Conservation (phyloP, 1,284 basidiomycete species). For the Pyrrhoderma lamaoense region DNA sequence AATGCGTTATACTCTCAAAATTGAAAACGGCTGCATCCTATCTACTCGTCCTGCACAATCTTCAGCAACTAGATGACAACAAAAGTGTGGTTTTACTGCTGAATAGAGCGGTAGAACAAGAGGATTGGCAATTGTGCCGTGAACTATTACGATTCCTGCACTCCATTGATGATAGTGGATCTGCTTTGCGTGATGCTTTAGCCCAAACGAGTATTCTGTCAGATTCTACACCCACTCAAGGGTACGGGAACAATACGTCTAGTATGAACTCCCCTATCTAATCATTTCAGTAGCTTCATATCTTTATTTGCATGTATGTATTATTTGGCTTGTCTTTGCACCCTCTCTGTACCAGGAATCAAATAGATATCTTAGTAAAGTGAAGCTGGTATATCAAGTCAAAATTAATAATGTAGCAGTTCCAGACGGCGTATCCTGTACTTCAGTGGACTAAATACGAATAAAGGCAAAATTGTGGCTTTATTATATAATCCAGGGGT, state of each 20-base stretch:
- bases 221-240: background rate
- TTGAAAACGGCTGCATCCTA: constrained; percentile 91
- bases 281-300: too few species aligned
- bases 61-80: constrained; percentile 79
- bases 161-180: constrained; percentile 82
- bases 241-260: constrained; percentile 11
- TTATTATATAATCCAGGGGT: too few species aligned
- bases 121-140: constrained; percentile 78
- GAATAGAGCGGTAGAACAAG: constrained; percentile 60
- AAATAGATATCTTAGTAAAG: too few species aligned
- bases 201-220: constrained; percentile 28
- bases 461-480: too few species aligned
- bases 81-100: constrained; percentile 76
- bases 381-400: too few species aligned
- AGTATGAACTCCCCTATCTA: background rate
- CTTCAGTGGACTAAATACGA: too few species aligned
- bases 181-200: constrained; percentile 58
- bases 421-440: too few species aligned
- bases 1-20: constrained; percentile 67
- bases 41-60: constrained; percentile 86
- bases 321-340: too few species aligned
- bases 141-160: constrained; percentile 89
- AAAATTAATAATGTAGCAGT: too few species aligned
- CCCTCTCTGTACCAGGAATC: too few species aligned
- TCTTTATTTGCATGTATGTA: too few species aligned